phyloP scores from a whole-genome alignment of 2,329 filamentous ascomycete species.

The Hypoxylon sp. region DNA sequence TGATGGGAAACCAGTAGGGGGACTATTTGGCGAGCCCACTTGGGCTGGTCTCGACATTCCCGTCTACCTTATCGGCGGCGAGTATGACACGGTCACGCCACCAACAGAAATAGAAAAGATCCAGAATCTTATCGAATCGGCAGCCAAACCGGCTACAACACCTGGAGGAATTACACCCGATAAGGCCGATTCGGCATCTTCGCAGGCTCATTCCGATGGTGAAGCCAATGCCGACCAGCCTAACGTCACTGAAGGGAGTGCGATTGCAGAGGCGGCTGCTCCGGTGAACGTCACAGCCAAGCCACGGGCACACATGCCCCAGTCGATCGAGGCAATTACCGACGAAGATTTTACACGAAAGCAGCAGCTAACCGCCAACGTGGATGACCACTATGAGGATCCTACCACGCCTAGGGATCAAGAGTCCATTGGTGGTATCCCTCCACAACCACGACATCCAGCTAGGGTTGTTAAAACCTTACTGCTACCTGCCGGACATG shows the following conservation, averaged over 20 bases:
- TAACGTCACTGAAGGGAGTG: slow-evolving; percentile 47
- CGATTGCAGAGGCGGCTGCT: slow-evolving; percentile 63
- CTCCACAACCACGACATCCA: slow-evolving; percentile 63
- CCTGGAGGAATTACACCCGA: slow-evolving; percentile 10
- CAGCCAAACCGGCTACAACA: slow-evolving; percentile 6
- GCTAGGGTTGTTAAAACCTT: slow-evolving; percentile 73
- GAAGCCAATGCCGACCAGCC: slow-evolving; percentile 15
- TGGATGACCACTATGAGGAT: slow-evolving; percentile 54
- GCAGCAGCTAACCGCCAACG: slow-evolving; percentile 39
- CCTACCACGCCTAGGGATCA: slow-evolving; percentile 64
- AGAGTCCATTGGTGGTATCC: slow-evolving; percentile 56
- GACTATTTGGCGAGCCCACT: slow-evolving; percentile 75
- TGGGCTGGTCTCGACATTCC: slow-evolving; percentile 83
- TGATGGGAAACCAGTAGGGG: slow-evolving; percentile 66
- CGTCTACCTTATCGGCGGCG: slow-evolving; percentile 82
- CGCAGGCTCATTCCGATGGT: slow-evolving; percentile 17
- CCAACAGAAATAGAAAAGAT: slow-evolving; percentile 79
- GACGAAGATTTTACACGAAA: slow-evolving; percentile 56
- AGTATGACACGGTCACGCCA: slow-evolving; percentile 82
- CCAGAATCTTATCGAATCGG: slow-evolving; percentile 55
- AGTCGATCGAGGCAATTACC: slow-evolving; percentile 56
- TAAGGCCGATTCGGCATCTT: slow-evolving; percentile 13
- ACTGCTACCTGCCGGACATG: slow-evolving; percentile 83
- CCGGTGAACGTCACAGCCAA: slow-evolving; percentile 58
- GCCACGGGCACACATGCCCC: slow-evolving; percentile 52